Base-by-base conservation (phyloP, 192 early-diverging fungal species). In the Backusella mclennaniae region DNA sequence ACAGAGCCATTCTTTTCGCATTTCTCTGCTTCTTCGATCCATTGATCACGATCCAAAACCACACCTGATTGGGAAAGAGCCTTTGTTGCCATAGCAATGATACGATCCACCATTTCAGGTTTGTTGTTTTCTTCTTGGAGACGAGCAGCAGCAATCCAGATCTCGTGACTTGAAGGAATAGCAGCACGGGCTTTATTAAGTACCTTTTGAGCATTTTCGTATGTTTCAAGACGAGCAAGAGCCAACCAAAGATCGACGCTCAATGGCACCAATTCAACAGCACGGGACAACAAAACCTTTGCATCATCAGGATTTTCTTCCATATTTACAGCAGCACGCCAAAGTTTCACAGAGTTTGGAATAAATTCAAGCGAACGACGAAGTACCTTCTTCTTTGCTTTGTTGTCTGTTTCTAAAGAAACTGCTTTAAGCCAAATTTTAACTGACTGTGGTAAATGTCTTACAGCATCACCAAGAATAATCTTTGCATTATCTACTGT, bases 171-270 rank as follows among this genome's bases (percentile, higher is more conserved):
- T 0, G 95, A 95, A 19, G 96, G 96, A 41, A 96, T 91, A 5
- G 88, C 87, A 33, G 84, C 80, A 12, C 95, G 93, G 0, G 97
- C 98, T 36, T 93, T 90, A 80, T 98, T 99, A 38, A 99, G 84
- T 19, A 99, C 96, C 39, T 88, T 91, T 71, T 92, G 89, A 0
- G 97, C 98, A 73, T 95, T 93, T 9, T 92, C 91, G 72, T 96
- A 95, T 0, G 91, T 85, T 82, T 99, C 97, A 11, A 99, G 87
- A 4, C 94, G 89, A 0, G 98, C 96, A 44, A 99, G 85, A 4
- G 96, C 97, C 49, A 99, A 86, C 98, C 98, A 99, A 53, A 99
- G 82, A 23, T 99, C 97, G 0, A 96, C 90, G 63, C 94, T 92
- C 3, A 93, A 80, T 4, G 97, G 97, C 0, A 98, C 93, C 67